A percentile compares a stretch with the other conserved stretches of the same genome.
Conservation (phyloP, 2,329 filamentous ascomycete genomes). For the Apiospora sp. region DNA sequence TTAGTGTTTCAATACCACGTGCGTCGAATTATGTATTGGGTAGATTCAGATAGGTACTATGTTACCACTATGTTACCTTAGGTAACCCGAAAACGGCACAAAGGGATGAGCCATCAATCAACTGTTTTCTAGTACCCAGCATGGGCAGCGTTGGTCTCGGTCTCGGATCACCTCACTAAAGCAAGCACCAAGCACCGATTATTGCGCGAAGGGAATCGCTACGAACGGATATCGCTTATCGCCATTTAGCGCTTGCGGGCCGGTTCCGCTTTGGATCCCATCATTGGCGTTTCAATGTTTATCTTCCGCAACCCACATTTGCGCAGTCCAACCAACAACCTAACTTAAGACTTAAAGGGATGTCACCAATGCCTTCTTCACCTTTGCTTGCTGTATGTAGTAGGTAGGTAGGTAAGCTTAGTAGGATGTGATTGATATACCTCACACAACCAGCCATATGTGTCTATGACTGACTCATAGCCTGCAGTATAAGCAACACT, state of each 20-base stretch:
- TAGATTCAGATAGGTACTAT: background rate
- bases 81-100: too few relatives aligned
- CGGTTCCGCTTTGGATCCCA: slow-evolving; percentile 12
- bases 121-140: background rate
- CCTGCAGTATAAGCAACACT: background rate
- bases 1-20: slow-evolving; percentile 2
- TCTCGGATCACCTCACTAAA: background rate
- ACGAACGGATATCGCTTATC: slow-evolving; percentile 13
- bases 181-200: background rate
- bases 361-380: background rate
- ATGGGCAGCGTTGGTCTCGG: slow-evolving; percentile 1
- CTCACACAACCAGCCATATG: background rate
- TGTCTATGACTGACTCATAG: background rate
- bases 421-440: background rate
- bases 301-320: background rate
- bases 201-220: background rate
- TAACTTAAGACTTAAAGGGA: background rate
- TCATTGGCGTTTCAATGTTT: background rate
- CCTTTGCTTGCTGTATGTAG: background rate
- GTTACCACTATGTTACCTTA: too few relatives aligned
- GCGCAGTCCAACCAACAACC: background rate
- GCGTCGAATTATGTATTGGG: background rate
- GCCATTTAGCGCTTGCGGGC: slow-evolving; percentile 12
- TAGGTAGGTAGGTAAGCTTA: background rate
- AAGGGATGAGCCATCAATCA: too few relatives aligned